Evolutionary conservation across 176 grass and related monocot species (phyloP).

Genomic region (Raddia distichophylla): DNA sequence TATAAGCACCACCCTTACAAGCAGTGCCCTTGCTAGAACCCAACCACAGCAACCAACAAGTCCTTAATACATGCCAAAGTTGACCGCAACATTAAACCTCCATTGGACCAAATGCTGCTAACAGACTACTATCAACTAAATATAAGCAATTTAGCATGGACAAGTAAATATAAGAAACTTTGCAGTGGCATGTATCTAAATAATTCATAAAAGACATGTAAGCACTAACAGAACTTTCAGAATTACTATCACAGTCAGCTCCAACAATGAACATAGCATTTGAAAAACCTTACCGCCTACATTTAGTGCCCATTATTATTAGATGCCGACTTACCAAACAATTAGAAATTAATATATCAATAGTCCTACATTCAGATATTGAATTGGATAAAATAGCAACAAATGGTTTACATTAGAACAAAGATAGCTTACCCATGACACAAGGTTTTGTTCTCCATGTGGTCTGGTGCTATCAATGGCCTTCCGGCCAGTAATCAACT

Average conservation of each 20-base stretch:
- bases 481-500: slow-evolving; percentile 85
- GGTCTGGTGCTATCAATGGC: slow-evolving; percentile 69
- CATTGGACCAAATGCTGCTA: too few species aligned
- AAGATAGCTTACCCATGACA: slow-evolving; percentile 76
- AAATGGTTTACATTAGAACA: slow-evolving; percentile 17
- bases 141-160: slow-evolving; percentile 20
- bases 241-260: slow-evolving; percentile 18
- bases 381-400: neutral
- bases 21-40: too few species aligned
- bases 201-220: neutral
- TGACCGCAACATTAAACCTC: too few species aligned
- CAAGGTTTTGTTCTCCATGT: slow-evolving; percentile 74
- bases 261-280: neutral
- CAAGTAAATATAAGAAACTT: too few species aligned
- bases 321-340: slow-evolving; percentile 19
- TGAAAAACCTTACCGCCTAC: neutral
- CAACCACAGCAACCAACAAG: too few species aligned
- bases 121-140: neutral
- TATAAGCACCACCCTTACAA: neutral
- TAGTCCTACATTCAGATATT: neutral
- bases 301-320: slow-evolving; percentile 21
- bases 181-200: too few species aligned
- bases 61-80: too few species aligned
- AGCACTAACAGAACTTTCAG: slow-evolving; percentile 5
- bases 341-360: slow-evolving; percentile 14